Evolutionary conservation across 2,329 filamentous ascomycete genomes (phyloP).

Genomic region (Apiospora rasikravindrae): DNA sequence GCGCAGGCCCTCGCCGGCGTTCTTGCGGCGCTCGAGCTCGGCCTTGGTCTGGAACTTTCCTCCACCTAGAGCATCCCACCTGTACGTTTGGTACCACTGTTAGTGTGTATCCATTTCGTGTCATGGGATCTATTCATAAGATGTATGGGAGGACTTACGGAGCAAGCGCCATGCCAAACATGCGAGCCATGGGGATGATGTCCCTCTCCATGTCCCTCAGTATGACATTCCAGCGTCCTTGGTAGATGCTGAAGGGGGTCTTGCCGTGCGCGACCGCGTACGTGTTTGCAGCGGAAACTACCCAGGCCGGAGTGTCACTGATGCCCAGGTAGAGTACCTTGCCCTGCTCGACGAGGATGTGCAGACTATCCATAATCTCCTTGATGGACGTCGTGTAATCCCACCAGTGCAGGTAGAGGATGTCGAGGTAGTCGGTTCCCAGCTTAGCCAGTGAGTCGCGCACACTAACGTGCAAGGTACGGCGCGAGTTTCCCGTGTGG

Average conservation of each 20-base stretch:
- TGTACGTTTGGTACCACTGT: background rate
- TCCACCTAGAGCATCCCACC: slow-evolving; percentile 60
- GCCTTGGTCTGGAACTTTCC: slow-evolving; percentile 49
- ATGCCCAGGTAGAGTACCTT: slow-evolving; percentile 49
- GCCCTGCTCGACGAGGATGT: slow-evolving; percentile 47
- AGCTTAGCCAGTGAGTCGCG: slow-evolving; percentile 60
- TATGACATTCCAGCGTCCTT: slow-evolving; percentile 45
- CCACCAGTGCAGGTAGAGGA: slow-evolving; percentile 53
- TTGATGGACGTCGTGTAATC: slow-evolving; percentile 48
- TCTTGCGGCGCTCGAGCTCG: slow-evolving; percentile 37
- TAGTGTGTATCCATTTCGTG: background rate
- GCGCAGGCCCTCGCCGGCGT: slow-evolving; percentile 46
- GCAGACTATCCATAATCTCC: slow-evolving; percentile 49
- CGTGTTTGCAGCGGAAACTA: slow-evolving; percentile 45
- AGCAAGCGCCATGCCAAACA: slow-evolving; percentile 55
- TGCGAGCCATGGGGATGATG: slow-evolving; percentile 48
- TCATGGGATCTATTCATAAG: too few species aligned
- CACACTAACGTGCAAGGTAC: slow-evolving; percentile 61
- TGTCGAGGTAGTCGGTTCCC: slow-evolving; percentile 62
- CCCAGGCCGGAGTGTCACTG: slow-evolving; percentile 47
- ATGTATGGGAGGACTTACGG: slow-evolving; percentile 38
- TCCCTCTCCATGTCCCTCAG: slow-evolving; percentile 46
- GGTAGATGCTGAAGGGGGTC: slow-evolving; percentile 46
- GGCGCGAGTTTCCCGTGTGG: slow-evolving; percentile 61
- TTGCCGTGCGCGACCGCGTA: slow-evolving; percentile 43